A percentile compares a stretch with the other conserved stretches of the same genome.
These are phyloP conservation scores for Aspergillus japonicus DNA, from an alignment of 2,329 filamentous ascomycete species.

Conservation along the genomic window DNA sequence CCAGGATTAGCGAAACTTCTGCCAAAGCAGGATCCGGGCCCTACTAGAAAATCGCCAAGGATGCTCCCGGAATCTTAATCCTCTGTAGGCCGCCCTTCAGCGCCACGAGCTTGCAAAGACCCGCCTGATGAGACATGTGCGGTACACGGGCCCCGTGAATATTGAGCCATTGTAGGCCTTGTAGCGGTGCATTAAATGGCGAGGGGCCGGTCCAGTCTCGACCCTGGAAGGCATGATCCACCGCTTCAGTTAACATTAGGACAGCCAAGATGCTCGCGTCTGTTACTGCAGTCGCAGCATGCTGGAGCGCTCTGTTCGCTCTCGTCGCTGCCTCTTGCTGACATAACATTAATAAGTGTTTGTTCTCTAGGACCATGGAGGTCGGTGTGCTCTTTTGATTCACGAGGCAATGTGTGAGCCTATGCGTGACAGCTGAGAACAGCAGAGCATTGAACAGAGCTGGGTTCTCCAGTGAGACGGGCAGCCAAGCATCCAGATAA, in stretches of 20 bases:
- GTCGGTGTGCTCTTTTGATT: neutral
- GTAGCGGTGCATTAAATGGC: neutral
- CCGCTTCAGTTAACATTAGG: slow-evolving; percentile 4
- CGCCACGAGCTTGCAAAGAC: neutral
- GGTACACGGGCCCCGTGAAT: slow-evolving; percentile 2
- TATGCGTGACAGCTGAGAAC: neutral
- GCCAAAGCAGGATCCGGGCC: neutral
- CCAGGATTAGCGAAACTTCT: neutral
- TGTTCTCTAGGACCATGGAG: neutral
- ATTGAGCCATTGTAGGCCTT: slow-evolving; percentile 5
- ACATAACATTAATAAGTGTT: no score
- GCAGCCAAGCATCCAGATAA: slow-evolving; percentile 6
- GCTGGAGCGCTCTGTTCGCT: neutral
- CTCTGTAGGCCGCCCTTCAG: neutral
- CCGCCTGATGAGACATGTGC: neutral
- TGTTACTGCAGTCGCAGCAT: neutral
- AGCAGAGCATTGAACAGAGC: neutral
- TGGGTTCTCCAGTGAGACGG: neutral
- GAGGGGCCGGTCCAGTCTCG: neutral
- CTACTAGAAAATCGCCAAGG: slow-evolving; percentile 5
- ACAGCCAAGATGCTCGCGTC: slow-evolving; percentile 5
- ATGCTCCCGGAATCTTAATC: neutral
- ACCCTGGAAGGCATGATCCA: neutral
- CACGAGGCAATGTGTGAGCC: neutral
- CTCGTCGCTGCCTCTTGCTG: neutral